A percentile compares a stretch with the other conserved stretches of the same genome.
phyloP scores from a whole-genome alignment of 208 protist genomes.

The Leishmania lainsoni region DNA sequence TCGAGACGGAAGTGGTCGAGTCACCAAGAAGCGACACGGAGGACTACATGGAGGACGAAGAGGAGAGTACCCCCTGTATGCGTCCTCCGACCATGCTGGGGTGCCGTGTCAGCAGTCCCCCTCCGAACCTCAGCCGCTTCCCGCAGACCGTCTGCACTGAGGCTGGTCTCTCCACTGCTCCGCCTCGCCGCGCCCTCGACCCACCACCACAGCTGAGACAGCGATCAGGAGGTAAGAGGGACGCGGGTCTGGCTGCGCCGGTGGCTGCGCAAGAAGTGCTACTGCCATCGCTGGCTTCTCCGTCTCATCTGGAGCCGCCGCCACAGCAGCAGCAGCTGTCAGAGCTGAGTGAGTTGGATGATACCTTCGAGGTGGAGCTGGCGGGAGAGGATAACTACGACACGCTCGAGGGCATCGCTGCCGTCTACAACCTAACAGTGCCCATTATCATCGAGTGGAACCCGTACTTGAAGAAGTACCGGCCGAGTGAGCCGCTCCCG shows the following conservation, averaged over 20 bases:
- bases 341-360: background rate
- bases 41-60: conserved; percentile 1
- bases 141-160: background rate
- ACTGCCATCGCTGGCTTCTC: background rate
- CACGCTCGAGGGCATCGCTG: conserved; percentile 65
- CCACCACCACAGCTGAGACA: background rate
- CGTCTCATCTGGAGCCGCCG: background rate
- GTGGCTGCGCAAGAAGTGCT: background rate
- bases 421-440: conserved; percentile 50
- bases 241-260: background rate
- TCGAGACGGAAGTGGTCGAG: background rate
- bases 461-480: conserved; percentile 61
- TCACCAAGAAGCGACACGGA: background rate
- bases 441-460: conserved; percentile 66
- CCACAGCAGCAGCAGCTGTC: background rate
- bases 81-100: conserved; percentile 27
- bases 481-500: conserved; percentile 59
- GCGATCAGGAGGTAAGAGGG: background rate
- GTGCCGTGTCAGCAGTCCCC: conserved; percentile 23
- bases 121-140: conserved; percentile 19
- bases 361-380: background rate
- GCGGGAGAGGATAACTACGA: conserved; percentile 53
- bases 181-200: background rate
- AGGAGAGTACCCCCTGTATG: conserved; percentile 24
- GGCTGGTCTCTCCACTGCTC: background rate